Evolutionary conservation across 768 basidiomycete genomes (phyloP).

Genomic region (Hydnum rufescens): DNA sequence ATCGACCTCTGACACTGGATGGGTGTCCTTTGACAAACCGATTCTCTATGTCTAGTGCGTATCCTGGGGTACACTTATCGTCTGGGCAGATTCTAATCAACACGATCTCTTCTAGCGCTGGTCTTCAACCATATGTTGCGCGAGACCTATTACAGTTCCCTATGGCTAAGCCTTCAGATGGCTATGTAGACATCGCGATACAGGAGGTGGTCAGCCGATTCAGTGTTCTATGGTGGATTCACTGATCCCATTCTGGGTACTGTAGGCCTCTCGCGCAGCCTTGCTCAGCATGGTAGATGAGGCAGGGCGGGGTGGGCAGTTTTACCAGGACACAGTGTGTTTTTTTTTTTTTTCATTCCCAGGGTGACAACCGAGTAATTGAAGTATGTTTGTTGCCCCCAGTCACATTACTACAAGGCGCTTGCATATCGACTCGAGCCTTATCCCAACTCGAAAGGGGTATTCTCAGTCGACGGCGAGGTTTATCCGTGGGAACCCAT

Average conservation of each 20-base stretch:
- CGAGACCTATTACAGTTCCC: conserved; percentile 64
- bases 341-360: conserved; percentile 4
- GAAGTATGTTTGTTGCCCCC: conserved; percentile 10
- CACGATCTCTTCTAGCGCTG: conserved; percentile 24
- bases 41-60: conserved; percentile 38
- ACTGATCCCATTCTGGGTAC: background rate
- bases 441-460: conserved; percentile 23
- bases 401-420: conserved; percentile 59
- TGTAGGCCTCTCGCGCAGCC: conserved; percentile 31
- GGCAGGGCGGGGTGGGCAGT: conserved; percentile 38
- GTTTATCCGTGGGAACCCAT: conserved; percentile 51
- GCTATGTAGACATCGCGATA: conserved; percentile 48
- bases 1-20: conserved; percentile 31
- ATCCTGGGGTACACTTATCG: background rate
- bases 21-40: conserved; percentile 51
- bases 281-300: conserved; percentile 36
- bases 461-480: conserved; percentile 63
- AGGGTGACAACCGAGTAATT: background rate
- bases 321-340: conserved; percentile 41
- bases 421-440: conserved; percentile 55
- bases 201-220: conserved; percentile 34
- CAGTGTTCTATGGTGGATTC: conserved; percentile 1
- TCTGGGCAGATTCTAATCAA: background rate
- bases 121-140: conserved; percentile 58
- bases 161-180: conserved; percentile 59